Percentiles rank a stretch among this genome's conserved stretches.
phyloP scores from a whole-genome alignment of 495 filamentous ascomycete species.

The Penicillium cataractarum region DNA sequence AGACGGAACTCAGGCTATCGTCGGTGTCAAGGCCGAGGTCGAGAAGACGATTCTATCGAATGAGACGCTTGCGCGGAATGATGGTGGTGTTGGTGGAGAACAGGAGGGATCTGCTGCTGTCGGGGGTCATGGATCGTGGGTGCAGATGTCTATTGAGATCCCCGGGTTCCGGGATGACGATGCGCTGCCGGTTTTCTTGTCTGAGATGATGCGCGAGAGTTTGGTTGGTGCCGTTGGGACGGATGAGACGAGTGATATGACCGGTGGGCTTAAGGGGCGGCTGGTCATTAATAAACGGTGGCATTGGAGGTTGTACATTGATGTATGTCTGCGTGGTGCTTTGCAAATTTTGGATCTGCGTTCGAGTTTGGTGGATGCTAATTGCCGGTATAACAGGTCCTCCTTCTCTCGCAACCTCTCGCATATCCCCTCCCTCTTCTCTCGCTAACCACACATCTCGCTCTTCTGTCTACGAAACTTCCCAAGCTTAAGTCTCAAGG shows the following conservation, averaged over 20 bases:
- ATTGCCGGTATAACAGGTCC: constrained; percentile 60
- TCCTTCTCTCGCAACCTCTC: constrained; percentile 87
- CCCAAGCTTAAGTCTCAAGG: constrained; percentile 79
- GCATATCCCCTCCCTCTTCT: constrained; percentile 92
- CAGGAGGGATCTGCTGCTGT: constrained; percentile 32
- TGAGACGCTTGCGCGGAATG: constrained; percentile 34
- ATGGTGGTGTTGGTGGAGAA: constrained; percentile 36
- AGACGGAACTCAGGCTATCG: constrained; percentile 93
- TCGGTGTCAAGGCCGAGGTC: constrained; percentile 92
- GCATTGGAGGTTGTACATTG: constrained; percentile 96
- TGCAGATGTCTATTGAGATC: constrained; percentile 84
- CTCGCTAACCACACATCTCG: constrained; percentile 90
- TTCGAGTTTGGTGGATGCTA: not conserved
- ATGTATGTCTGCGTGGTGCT: constrained; percentile 59
- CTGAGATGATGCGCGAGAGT: constrained; percentile 85
- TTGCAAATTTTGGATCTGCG: not conserved
- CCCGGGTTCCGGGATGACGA: constrained; percentile 90
- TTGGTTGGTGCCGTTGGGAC: constrained; percentile 61
- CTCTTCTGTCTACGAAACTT: constrained; percentile 85
- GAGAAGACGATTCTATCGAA: constrained; percentile 60
- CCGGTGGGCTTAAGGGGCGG: constrained; percentile 67
- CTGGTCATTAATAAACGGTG: constrained; percentile 84
- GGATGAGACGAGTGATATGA: constrained; percentile 36
- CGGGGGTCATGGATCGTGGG: constrained; percentile 62
- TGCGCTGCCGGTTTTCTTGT: constrained; percentile 81